Base-by-base conservation (phyloP, 768 basidiomycete genomes). In the Rickenella mellea region DNA sequence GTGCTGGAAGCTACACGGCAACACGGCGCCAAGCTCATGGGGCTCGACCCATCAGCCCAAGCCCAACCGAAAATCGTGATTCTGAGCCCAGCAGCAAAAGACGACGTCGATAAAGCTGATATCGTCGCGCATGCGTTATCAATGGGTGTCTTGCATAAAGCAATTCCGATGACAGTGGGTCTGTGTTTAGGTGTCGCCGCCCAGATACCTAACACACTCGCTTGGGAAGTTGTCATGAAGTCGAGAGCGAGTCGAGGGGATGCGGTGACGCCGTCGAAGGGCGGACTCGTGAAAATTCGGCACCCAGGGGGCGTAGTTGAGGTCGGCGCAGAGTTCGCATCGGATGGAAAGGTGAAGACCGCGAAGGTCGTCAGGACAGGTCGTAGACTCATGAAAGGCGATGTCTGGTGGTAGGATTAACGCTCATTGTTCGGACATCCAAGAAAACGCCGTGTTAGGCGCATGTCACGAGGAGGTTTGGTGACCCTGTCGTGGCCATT, bases 21-120 rank as follows among this genome's bases (percentile, higher is more conserved):
- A 46, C 60, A 59, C 21, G 80, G 75, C 26, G 81, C 81, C 11
- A 48, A 51, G 11, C 60, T 55, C 32, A 85, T 84, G 83, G 74
- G 76, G 3, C 65, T 83, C 3, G 79, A 80, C 45, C 78, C 79
- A 1, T 43, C 57, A 5, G 71, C 73, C 1, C 71, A 79, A 51
- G 80, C 80, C 1, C 81, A 83, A 51, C 83, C 82, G 1, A 85
- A 84, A 54, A 75, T 85, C 42, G 77, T 78, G 4, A 59, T 80
- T 17, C 63, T 83, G 30, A 63, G 64, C 40, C 49, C 59, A 62
- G 9, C 42, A 44, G 7, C 44, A 42, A 7, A 44, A 45, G 15
- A 54, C 42, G 38, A 59, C 56, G 56, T 55, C 27, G 42, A 57
- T 17, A 55, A 55, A 10, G 69, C 67, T 4, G 71, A 82, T 51